phyloP scores from a whole-genome alignment of 345 rosid genomes.

The Lagerstroemia speciosa region DNA sequence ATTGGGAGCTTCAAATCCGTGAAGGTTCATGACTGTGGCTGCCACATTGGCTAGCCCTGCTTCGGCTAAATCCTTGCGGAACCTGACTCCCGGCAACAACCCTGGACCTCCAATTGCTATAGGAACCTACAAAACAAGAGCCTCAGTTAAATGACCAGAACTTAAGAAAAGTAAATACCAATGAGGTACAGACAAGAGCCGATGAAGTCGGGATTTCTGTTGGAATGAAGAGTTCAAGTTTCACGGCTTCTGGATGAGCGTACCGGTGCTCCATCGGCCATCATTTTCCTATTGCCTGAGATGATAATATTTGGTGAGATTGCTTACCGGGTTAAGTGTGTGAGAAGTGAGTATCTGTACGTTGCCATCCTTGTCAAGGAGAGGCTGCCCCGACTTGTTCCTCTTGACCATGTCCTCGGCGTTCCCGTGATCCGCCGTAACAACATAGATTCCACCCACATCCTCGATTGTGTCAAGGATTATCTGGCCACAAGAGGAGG shows the following conservation, averaged over 20 bases:
- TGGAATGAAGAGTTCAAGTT: too few species aligned
- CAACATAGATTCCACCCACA: slow-evolving; percentile 83
- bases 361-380: slow-evolving; percentile 52
- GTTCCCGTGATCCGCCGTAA: slow-evolving; percentile 98
- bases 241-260: too few species aligned
- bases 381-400: slow-evolving; percentile 67
- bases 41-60: slow-evolving; percentile 93
- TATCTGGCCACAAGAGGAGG: slow-evolving; percentile 45
- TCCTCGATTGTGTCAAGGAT: slow-evolving; percentile 74
- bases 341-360: slow-evolving; percentile 93
- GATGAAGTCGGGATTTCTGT: too few species aligned
- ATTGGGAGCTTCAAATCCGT: slow-evolving; percentile 70
- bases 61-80: slow-evolving; percentile 52
- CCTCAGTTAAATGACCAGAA: too few species aligned
- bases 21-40: slow-evolving; percentile 94
- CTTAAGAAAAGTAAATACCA: not conserved
- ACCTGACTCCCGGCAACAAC: slow-evolving; percentile 46
- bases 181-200: not conserved
- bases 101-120: slow-evolving; percentile 97
- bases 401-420: slow-evolving; percentile 99
- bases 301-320: too few species aligned
- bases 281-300: too few species aligned
- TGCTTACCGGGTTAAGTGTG: slow-evolving; percentile 83
- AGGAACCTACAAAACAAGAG: slow-evolving; percentile 48
- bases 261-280: too few species aligned